Evolutionary conservation across 441 rosid genomes (phyloP).

Genomic region (Gossypium gossypioides): DNA sequence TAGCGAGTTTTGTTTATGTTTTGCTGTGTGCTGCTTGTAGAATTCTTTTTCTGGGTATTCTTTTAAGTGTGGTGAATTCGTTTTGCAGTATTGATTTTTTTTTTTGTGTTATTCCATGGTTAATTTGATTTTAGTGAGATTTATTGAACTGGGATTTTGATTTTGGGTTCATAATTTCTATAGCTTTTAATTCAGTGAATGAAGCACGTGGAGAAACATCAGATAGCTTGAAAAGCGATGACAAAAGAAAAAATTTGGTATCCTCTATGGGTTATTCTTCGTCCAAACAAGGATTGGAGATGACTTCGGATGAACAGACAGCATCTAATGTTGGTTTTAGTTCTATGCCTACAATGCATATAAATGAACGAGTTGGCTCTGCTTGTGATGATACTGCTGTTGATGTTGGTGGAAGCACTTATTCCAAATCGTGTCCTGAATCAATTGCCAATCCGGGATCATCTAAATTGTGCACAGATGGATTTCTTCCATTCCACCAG

Average conservation of each 20-base stretch:
- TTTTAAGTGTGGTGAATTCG: background rate
- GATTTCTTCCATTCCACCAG: conserved; percentile 19
- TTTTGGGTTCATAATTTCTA: background rate
- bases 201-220: conserved; percentile 35
- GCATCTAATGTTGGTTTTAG: conserved; percentile 37
- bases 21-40: background rate
- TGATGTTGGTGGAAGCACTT: conserved; percentile 21
- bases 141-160: background rate
- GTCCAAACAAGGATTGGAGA: conserved; percentile 22
- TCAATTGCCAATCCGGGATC: conserved; percentile 28
- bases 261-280: conserved; percentile 18
- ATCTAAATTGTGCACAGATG: conserved; percentile 22
- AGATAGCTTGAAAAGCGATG: conserved; percentile 21
- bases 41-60: background rate
- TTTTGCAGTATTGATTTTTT: background rate
- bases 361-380: conserved; percentile 21
- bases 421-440: conserved; percentile 45
- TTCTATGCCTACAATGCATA: conserved; percentile 62
- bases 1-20: background rate
- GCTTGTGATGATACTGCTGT: conserved; percentile 10
- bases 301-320: conserved; percentile 17
- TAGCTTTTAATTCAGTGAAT: conserved; percentile 28
- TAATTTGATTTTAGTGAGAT: background rate
- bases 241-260: conserved; percentile 24
- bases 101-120: background rate